These are phyloP conservation scores for Cytospora schulzeri DNA, from an alignment of 2,329 filamentous ascomycete species.

Conservation along the genomic window DNA sequence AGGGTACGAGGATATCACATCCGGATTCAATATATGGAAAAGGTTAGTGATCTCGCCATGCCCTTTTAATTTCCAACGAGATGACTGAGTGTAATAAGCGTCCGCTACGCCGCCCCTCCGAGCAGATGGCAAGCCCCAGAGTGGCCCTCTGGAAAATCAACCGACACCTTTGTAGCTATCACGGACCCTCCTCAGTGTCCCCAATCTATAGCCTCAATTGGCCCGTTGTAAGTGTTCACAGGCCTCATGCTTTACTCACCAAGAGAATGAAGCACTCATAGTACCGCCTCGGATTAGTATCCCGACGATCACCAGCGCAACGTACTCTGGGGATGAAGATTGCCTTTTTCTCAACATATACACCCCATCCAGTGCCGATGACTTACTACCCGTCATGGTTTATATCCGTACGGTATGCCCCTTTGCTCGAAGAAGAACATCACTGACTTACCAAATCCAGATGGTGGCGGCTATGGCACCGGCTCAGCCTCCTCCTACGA, in stretches of 20 bases:
- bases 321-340: constrained; percentile 10
- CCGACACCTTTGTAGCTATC: not conserved
- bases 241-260: not conserved
- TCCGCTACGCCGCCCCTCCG: not conserved
- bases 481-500: not conserved
- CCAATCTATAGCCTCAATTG: not conserved
- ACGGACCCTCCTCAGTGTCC: not conserved
- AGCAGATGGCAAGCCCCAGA: not conserved
- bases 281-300: not conserved
- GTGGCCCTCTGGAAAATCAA: not conserved
- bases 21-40: not conserved
- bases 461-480: not conserved
- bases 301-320: not conserved
- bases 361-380: not conserved
- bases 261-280: not conserved
- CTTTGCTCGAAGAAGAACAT: not conserved
- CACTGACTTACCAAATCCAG: not conserved
- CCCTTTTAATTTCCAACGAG: too few relatives aligned
- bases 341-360: constrained; percentile 13
- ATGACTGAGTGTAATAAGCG: not conserved
- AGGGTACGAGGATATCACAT: not conserved
- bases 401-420: not conserved
- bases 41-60: not conserved
- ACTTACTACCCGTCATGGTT: constrained; percentile 9
- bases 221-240: not conserved